phyloP scores from a whole-genome alignment of 2,329 filamentous ascomycete species.

The Xylaria sp. region DNA sequence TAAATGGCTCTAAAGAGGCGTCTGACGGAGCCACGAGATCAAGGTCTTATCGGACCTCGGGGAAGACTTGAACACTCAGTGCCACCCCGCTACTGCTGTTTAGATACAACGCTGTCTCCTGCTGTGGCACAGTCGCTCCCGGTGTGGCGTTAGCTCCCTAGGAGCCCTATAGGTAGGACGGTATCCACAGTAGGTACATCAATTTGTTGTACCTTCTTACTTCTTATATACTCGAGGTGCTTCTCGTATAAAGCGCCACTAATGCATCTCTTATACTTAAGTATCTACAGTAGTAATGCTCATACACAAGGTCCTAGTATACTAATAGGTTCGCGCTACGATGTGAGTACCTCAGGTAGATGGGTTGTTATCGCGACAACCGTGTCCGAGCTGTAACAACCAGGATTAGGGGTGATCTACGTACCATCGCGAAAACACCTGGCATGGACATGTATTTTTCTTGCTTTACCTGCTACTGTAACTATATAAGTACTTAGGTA shows the following conservation, averaged over 20 bases:
- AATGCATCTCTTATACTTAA: too few species aligned
- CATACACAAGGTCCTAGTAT: too few species aligned
- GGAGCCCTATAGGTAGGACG: too few species aligned
- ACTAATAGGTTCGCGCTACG: not conserved
- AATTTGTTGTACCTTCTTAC: too few species aligned
- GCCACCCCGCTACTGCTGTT: not conserved
- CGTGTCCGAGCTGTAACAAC: not conserved
- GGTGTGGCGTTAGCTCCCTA: conserved; percentile 4
- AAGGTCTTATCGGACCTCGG: not conserved
- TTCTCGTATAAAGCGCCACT: too few species aligned
- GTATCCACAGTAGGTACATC: not conserved
- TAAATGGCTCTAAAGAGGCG: not conserved
- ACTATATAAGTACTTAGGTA: too few species aligned
- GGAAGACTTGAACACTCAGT: not conserved
- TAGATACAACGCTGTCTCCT: not conserved
- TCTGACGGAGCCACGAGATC: conserved; percentile 15
- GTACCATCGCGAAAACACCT: not conserved
- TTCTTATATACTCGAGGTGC: too few species aligned
- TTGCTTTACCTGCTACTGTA: not conserved
- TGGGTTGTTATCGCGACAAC: not conserved
- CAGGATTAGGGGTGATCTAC: not conserved
- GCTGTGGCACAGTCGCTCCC: not conserved
- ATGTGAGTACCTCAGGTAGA: not conserved
- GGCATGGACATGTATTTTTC: not conserved
- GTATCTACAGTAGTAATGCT: too few species aligned